phyloP scores from a whole-genome alignment of 768 basidiomycete species.

The Phylloporus scabripes region DNA sequence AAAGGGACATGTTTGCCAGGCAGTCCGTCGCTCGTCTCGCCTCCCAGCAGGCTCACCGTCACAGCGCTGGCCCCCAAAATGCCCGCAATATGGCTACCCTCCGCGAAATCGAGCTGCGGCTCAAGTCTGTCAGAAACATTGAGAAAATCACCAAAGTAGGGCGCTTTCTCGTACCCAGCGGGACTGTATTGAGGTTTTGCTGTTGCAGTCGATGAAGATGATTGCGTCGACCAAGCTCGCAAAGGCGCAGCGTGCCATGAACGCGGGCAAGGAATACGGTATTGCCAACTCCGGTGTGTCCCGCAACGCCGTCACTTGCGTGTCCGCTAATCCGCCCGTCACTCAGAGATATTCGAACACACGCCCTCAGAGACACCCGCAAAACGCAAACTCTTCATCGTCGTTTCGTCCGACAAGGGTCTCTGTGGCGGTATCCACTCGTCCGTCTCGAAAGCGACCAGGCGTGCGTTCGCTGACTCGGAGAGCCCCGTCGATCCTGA shows the following conservation, averaged over 20 bases:
- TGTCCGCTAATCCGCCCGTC: slow-evolving; percentile 4
- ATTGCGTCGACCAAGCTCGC: slow-evolving; percentile 96
- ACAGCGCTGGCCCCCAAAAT: slow-evolving; percentile 37
- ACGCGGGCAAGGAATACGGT: slow-evolving; percentile 87
- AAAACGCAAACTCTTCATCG: slow-evolving; percentile 83
- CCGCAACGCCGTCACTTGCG: not conserved
- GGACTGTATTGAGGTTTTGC: slow-evolving; percentile 1
- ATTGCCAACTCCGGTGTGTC: slow-evolving; percentile 76
- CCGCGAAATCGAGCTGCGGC: slow-evolving; percentile 92
- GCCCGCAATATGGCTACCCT: slow-evolving; percentile 95
- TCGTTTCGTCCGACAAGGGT: slow-evolving; percentile 97
- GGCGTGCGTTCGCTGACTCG: slow-evolving; percentile 57
- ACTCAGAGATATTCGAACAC: slow-evolving; percentile 82
- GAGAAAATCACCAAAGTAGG: slow-evolving; percentile 99
- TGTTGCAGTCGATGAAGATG: slow-evolving; percentile 90
- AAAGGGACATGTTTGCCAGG: slow-evolving; percentile 44
- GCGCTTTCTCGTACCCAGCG: slow-evolving; percentile 2
- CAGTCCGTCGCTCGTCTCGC: slow-evolving; percentile 42
- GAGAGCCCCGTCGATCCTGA: slow-evolving; percentile 46
- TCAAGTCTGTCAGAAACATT: slow-evolving; percentile 95
- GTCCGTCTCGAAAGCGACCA: slow-evolving; percentile 86
- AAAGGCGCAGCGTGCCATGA: slow-evolving; percentile 94
- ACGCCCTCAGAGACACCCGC: slow-evolving; percentile 60
- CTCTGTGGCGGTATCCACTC: slow-evolving; percentile 99
- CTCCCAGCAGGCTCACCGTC: slow-evolving; percentile 33